phyloP scores from a whole-genome alignment of 2,329 filamentous ascomycete species.

The Fusarium newnesense region DNA sequence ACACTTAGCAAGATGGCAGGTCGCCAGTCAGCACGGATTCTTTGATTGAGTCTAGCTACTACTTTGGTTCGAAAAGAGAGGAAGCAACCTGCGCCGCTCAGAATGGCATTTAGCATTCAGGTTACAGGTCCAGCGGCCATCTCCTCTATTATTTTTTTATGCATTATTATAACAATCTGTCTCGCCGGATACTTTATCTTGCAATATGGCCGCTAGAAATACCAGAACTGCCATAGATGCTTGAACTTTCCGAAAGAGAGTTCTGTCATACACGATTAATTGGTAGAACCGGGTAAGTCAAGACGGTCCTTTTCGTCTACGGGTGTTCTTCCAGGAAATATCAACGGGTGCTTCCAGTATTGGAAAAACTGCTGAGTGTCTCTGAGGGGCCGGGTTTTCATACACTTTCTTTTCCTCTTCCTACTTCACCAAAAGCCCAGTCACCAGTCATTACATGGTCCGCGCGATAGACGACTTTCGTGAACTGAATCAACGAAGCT shows the following conservation, averaged over 20 bases:
- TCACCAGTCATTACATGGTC: too few relatives aligned
- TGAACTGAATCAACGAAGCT: too few relatives aligned
- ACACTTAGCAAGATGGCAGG: too few relatives aligned
- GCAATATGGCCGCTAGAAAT: background rate
- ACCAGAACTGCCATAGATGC: background rate
- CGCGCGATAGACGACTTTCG: too few relatives aligned
- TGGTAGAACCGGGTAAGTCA: too few relatives aligned
- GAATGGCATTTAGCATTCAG: background rate
- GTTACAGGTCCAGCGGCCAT: background rate
- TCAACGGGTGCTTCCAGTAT: too few relatives aligned
- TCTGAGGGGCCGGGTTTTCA: too few relatives aligned
- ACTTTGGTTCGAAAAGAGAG: background rate
- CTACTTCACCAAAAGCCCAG: too few relatives aligned
- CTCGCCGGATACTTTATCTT: background rate
- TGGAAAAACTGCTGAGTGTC: too few relatives aligned
- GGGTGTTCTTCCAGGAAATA: too few relatives aligned
- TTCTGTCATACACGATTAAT: constrained; percentile 4
- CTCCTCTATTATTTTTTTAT: background rate
- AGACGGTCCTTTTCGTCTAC: too few relatives aligned
- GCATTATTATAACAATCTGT: background rate
- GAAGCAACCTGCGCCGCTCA: background rate
- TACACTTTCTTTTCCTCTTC: too few relatives aligned
- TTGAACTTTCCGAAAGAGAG: background rate
- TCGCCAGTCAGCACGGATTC: background rate
- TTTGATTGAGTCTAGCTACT: background rate